Evolutionary conservation across 192 early-diverging fungal genomes (phyloP).

Genomic region (Jimgerdemannia flammicorona): DNA sequence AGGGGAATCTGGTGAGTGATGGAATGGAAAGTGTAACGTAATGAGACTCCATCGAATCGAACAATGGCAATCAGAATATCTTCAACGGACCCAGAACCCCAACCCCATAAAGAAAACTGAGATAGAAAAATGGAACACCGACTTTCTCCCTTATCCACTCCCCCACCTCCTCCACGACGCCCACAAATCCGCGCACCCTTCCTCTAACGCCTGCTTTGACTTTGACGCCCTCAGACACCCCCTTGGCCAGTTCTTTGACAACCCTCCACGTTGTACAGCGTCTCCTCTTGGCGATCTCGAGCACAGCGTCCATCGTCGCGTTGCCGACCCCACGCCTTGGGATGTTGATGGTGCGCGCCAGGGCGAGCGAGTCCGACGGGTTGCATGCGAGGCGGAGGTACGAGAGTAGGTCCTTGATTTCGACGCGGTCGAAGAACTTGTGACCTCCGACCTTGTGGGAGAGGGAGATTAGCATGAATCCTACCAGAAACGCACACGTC

Average conservation of each 20-base stretch:
- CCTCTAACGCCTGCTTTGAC: not conserved
- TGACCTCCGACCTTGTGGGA: conserved; percentile 7
- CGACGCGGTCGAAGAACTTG: conserved; percentile 19
- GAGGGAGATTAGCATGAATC: not conserved
- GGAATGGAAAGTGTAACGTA: not conserved
- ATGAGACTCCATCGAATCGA: not conserved
- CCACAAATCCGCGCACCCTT: not conserved
- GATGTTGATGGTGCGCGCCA: conserved; percentile 19
- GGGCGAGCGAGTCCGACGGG: conserved; percentile 9
- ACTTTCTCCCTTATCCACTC: not conserved
- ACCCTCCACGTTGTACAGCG: not conserved
- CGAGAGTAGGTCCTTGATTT: conserved; percentile 16
- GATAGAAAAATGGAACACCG: not conserved
- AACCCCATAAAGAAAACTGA: conserved; percentile 1
- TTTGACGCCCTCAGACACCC: not conserved
- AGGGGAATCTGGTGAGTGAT: not conserved
- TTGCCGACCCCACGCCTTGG: conserved; percentile 24
- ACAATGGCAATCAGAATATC: too few relatives aligned
- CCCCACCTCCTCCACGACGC: not conserved
- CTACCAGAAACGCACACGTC: not conserved
- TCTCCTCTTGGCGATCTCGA: not conserved
- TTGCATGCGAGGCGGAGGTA: conserved; percentile 16
- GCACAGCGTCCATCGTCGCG: conserved; percentile 3
- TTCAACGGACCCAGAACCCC: too few relatives aligned
- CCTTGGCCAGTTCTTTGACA: not conserved